Conservation (phyloP, 2,329 filamentous ascomycete genomes). For the Pyrenophora graminea region DNA sequence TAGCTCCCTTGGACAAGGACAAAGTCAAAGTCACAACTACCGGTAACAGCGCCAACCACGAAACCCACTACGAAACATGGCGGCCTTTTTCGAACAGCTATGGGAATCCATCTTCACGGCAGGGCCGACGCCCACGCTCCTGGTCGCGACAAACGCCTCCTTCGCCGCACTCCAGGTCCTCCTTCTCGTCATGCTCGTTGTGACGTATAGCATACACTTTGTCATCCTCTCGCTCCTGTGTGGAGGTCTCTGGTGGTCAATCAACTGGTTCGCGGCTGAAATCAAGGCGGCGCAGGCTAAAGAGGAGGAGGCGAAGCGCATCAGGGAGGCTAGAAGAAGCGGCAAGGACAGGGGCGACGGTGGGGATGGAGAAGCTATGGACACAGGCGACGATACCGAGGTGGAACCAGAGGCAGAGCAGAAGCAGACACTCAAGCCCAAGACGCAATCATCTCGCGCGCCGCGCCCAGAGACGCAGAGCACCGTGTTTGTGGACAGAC, state of each 20-base stretch:
- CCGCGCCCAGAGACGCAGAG: slow-evolving; percentile 37
- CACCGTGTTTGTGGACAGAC: slow-evolving; percentile 42
- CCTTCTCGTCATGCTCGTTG: slow-evolving; percentile 73
- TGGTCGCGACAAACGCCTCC: slow-evolving; percentile 85
- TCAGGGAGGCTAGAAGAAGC: slow-evolving; percentile 47
- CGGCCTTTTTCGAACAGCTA: slow-evolving; percentile 70
- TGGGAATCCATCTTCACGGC: slow-evolving; percentile 94
- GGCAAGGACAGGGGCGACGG: slow-evolving; percentile 45
- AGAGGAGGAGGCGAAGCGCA: slow-evolving; percentile 56
- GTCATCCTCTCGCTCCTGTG: slow-evolving; percentile 77
- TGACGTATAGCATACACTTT: slow-evolving; percentile 89
- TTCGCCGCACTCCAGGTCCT: slow-evolving; percentile 85
- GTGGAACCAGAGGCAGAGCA: slow-evolving; percentile 45
- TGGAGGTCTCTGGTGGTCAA: slow-evolving; percentile 84
- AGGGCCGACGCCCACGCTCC: slow-evolving; percentile 83
- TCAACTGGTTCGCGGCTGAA: slow-evolving; percentile 94
- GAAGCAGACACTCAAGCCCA: slow-evolving; percentile 27
- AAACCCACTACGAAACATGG: slow-evolving; percentile 33
- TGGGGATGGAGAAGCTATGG: slow-evolving; percentile 45
- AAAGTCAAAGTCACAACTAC: background rate
- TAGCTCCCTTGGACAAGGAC: slow-evolving; percentile 14
- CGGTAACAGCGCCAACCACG: background rate
- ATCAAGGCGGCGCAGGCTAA: slow-evolving; percentile 53
- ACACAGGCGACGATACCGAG: slow-evolving; percentile 54
- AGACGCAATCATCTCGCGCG: slow-evolving; percentile 16